Evolutionary conservation across 805 yeast genomes (phyloP).

Genomic region (Candida arabinofermentans): DNA sequence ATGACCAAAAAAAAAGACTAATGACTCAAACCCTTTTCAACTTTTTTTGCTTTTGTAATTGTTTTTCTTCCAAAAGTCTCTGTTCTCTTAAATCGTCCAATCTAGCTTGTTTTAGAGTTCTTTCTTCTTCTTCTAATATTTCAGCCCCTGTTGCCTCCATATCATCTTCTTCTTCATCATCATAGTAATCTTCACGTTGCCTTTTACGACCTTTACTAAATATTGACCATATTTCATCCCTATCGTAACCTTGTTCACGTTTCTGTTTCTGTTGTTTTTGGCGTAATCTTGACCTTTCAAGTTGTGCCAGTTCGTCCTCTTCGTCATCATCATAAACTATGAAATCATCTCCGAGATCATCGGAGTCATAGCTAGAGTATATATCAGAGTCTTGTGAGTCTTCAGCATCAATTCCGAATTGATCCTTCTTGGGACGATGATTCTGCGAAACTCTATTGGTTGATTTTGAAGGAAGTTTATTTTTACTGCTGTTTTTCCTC

Average conservation of each 20-base stretch:
- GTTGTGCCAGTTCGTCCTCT: slow-evolving; percentile 30
- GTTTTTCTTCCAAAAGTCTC: slow-evolving; percentile 48
- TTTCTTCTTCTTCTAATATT: slow-evolving; percentile 74
- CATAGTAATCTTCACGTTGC: slow-evolving; percentile 31
- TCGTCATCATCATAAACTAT: slow-evolving; percentile 47
- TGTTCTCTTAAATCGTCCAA: slow-evolving; percentile 74
- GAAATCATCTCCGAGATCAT: slow-evolving; percentile 38
- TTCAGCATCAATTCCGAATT: slow-evolving; percentile 28
- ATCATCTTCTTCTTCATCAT: slow-evolving; percentile 52
- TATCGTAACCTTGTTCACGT: slow-evolving; percentile 49
- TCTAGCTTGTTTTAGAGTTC: slow-evolving; percentile 64
- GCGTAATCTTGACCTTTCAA: slow-evolving; percentile 26
- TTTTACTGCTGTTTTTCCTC: slow-evolving; percentile 19
- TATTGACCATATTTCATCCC: slow-evolving; percentile 88
- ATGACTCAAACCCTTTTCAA: slow-evolving; percentile 15
- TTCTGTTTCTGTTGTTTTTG: slow-evolving; percentile 12
- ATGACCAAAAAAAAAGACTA: background rate
- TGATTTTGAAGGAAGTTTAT: slow-evolving; percentile 1
- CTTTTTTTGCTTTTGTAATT: slow-evolving; percentile 41
- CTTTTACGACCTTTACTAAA: slow-evolving; percentile 52
- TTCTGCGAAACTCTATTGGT: background rate
- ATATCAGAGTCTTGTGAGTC: slow-evolving; percentile 7
- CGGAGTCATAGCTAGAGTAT: slow-evolving; percentile 31
- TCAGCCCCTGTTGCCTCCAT: slow-evolving; percentile 97
- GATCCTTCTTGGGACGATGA: slow-evolving; percentile 10